A percentile compares a stretch with the other conserved stretches of the same genome.
These are phyloP conservation scores for Boletellus deceptivus DNA, from an alignment of 1,284 basidiomycete species.

Conservation along the genomic window DNA sequence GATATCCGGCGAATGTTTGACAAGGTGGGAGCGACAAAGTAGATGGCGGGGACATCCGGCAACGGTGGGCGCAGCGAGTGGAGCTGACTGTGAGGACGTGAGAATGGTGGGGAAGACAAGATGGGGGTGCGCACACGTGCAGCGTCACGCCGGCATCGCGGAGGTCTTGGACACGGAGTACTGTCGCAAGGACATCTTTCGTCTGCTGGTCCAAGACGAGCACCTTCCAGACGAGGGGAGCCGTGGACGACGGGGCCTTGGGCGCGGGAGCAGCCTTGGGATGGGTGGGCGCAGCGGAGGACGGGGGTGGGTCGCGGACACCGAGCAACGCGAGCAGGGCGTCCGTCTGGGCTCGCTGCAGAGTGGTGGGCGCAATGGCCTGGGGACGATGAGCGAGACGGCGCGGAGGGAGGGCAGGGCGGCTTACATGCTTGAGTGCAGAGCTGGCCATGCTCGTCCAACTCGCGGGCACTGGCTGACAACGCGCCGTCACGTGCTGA, in stretches of 20 bases:
- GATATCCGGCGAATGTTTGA: constrained; percentile 87
- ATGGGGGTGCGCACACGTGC: constrained; percentile 75
- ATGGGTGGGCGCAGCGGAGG: constrained; percentile 25
- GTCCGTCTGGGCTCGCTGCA: constrained; percentile 79
- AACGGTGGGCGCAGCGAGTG: constrained; percentile 88
- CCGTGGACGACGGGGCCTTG: constrained; percentile 51
- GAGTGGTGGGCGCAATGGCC: constrained; percentile 41
- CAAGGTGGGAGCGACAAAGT: constrained; percentile 92
- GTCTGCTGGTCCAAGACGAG: constrained; percentile 93
- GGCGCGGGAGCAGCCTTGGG: constrained; percentile 34
- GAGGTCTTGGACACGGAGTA: constrained; percentile 93
- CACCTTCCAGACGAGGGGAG: constrained; percentile 94
- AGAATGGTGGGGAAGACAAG: constrained; percentile 1
- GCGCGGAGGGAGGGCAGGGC: neutral
- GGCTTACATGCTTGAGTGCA: constrained; percentile 52
- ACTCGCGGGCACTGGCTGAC: neutral
- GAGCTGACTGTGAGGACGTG: constrained; percentile 65
- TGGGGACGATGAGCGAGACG: constrained; percentile 3
- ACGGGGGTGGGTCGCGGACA: constrained; percentile 46
- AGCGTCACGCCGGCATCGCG: constrained; percentile 95
- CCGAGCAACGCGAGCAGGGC: constrained; percentile 68
- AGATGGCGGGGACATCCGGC: constrained; percentile 95
- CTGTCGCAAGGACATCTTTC: constrained; percentile 95
- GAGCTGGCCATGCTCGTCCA: constrained; percentile 50
- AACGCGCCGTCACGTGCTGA: constrained; percentile 3